Conservation (phyloP, 1,139 yeast species). For the Diutina mesorugosa region DNA sequence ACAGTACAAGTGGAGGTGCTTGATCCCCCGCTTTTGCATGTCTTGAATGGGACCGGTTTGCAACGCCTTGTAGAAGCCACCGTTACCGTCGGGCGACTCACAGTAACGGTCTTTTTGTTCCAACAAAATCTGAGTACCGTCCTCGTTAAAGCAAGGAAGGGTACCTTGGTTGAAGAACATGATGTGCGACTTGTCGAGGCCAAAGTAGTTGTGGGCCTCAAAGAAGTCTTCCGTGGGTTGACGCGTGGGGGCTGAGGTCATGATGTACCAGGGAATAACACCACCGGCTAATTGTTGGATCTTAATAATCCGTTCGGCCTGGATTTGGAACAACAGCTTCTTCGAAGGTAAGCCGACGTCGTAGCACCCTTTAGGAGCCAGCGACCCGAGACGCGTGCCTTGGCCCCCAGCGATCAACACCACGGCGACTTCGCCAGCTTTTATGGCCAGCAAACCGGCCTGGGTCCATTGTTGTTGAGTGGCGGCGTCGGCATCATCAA, state of each 20-base stretch:
- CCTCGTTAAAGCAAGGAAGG: constrained; percentile 70
- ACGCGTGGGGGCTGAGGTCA: constrained; percentile 93
- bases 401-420: constrained; percentile 96
- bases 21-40: constrained; percentile 53
- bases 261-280: constrained; percentile 72
- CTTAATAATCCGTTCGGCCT: constrained; percentile 70
- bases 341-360: constrained; percentile 75
- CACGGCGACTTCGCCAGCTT: constrained; percentile 69
- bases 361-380: constrained; percentile 88
- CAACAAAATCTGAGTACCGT: constrained; percentile 61
- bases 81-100: constrained; percentile 96
- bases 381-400: constrained; percentile 87
- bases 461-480: constrained; percentile 32
- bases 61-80: constrained; percentile 87
- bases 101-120: constrained; percentile 43
- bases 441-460: constrained; percentile 58
- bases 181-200: constrained; percentile 46
- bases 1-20: constrained; percentile 93
- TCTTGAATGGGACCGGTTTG: constrained; percentile 54
- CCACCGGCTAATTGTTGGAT: constrained; percentile 46
- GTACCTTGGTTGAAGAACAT: constrained; percentile 90
- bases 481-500: constrained; percentile 18
- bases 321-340: constrained; percentile 80
- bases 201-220: constrained; percentile 48
- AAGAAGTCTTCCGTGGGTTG: constrained; percentile 66